Evolutionary conservation across 768 basidiomycete genomes (phyloP).

Genomic region (Leccinum broughii): DNA sequence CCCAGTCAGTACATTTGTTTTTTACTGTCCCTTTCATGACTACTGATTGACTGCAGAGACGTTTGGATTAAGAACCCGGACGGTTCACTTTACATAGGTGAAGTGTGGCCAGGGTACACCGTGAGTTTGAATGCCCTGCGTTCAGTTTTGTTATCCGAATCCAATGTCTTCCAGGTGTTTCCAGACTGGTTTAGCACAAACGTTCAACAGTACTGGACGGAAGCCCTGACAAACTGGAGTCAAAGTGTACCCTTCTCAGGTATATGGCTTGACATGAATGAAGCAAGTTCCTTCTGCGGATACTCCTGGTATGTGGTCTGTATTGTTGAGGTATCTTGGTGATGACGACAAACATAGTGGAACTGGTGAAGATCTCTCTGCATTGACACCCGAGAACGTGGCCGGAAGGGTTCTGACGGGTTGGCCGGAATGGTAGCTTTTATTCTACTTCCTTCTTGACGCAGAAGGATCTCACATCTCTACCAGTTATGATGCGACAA

Average conservation of each 20-base stretch:
- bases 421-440: conserved; percentile 61
- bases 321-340: neutral
- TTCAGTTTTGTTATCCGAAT: neutral
- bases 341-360: conserved; percentile 31
- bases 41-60: conserved; percentile 38
- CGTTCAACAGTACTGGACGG: conserved; percentile 55
- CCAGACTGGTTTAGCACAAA: conserved; percentile 61
- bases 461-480: conserved; percentile 22
- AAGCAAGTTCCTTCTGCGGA: conserved; percentile 59
- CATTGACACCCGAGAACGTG: conserved; percentile 31
- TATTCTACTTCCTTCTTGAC: neutral
- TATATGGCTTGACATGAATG: conserved; percentile 73
- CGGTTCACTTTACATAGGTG: conserved; percentile 66
- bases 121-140: conserved; percentile 33
- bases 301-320: conserved; percentile 46
- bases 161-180: conserved; percentile 40
- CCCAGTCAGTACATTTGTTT: conserved; percentile 50
- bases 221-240: conserved; percentile 56
- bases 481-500: conserved; percentile 63
- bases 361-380: conserved; percentile 52
- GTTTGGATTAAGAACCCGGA: conserved; percentile 75
- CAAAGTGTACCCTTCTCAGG: conserved; percentile 50
- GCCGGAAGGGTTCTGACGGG: conserved; percentile 5
- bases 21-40: neutral
- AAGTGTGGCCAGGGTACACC: conserved; percentile 78